These are phyloP conservation scores for Rhypophila decipiens DNA, from an alignment of 495 filamentous ascomycete genomes.

Conservation along the genomic window DNA sequence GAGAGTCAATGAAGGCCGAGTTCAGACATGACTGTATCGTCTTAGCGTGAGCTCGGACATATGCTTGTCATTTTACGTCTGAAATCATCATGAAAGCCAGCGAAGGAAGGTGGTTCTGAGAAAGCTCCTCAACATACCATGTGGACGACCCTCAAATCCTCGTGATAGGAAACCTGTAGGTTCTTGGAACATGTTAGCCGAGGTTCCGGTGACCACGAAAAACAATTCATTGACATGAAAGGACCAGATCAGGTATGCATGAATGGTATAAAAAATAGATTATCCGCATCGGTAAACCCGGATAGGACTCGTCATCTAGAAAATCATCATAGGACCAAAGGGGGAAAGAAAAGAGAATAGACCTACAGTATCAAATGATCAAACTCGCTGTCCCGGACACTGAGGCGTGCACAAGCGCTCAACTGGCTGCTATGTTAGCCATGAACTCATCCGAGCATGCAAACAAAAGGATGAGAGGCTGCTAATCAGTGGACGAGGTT, in stretches of 20 bases:
- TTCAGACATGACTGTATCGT: slow-evolving; percentile 51
- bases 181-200: slow-evolving; percentile 11
- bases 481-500: slow-evolving; percentile 97
- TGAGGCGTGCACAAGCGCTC: neutral
- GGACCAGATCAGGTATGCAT: slow-evolving; percentile 59
- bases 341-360: neutral
- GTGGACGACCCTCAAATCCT: neutral
- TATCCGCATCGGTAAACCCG: slow-evolving; percentile 75
- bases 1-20: slow-evolving; percentile 22
- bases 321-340: slow-evolving; percentile 53
- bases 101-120: neutral
- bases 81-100: slow-evolving; percentile 54
- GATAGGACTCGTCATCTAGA: slow-evolving; percentile 86
- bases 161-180: neutral
- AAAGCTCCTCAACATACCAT: neutral
- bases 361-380: slow-evolving; percentile 9
- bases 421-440: slow-evolving; percentile 9
- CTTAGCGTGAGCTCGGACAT: slow-evolving; percentile 71
- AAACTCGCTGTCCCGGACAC: neutral
- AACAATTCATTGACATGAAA: slow-evolving; percentile 40
- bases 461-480: slow-evolving; percentile 13
- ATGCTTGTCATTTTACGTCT: slow-evolving; percentile 71
- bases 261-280: slow-evolving; percentile 67
- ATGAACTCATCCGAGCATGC: neutral
- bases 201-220: slow-evolving; percentile 5